phyloP scores from a whole-genome alignment of 2,329 filamentous ascomycete genomes.

The Aureobasidium musti region DNA sequence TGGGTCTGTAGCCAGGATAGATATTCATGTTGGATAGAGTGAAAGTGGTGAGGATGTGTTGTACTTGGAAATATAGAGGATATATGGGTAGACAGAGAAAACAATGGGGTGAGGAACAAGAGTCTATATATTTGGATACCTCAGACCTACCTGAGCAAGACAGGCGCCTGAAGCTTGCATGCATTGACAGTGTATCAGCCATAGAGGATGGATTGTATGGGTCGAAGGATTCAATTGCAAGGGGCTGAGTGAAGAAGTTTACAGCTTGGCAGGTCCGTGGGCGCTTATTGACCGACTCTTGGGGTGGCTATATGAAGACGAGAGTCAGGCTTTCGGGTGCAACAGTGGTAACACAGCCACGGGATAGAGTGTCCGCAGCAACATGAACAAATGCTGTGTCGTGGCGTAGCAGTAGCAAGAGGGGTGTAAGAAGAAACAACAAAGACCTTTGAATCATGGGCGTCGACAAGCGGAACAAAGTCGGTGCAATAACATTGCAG shows the following conservation, averaged over 20 bases:
- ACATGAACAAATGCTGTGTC: background rate
- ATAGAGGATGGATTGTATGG: background rate
- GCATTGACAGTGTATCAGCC: constrained; percentile 15
- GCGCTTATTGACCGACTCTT: background rate
- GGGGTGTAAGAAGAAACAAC: too few relatives aligned
- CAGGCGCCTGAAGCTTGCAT: background rate
- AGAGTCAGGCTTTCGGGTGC: background rate
- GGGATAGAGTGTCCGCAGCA: background rate
- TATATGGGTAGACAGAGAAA: background rate
- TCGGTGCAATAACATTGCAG: background rate
- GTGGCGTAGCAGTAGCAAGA: background rate
- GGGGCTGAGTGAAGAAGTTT: constrained; percentile 7
- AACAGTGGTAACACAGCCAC: background rate
- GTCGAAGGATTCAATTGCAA: constrained; percentile 13
- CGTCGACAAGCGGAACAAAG: background rate
- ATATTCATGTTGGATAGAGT: background rate
- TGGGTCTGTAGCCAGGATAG: background rate
- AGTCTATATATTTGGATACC: background rate
- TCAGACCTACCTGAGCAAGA: background rate
- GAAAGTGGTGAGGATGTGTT: background rate
- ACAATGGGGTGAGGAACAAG: background rate
- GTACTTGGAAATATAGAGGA: too few relatives aligned
- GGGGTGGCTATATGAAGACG: background rate
- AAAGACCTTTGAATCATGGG: background rate
- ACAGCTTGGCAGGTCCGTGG: constrained; percentile 4